Evolutionary conservation across 305 asterid species (phyloP).

Genomic region (Fraxinus latifolia): DNA sequence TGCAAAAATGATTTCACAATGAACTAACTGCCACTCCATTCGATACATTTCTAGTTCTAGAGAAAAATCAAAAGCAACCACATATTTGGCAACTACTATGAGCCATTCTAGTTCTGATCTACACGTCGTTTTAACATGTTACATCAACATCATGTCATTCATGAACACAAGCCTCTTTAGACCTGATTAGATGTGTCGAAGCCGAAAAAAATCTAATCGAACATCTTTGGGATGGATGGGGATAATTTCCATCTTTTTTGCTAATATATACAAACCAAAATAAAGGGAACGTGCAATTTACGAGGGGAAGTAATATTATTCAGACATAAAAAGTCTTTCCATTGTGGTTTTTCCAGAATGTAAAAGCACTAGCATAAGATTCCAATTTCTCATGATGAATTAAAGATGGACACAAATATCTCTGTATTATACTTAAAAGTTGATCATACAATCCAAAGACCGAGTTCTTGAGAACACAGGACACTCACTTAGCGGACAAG

Average conservation of each 20-base stretch:
- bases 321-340: background rate
- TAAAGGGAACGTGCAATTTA: background rate
- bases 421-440: background rate
- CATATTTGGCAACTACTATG: background rate
- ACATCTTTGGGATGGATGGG: background rate
- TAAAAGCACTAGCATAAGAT: background rate
- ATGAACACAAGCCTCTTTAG: background rate
- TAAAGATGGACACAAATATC: background rate
- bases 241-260: background rate
- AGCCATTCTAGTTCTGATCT: background rate
- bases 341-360: background rate
- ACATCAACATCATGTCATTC: background rate
- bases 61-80: background rate
- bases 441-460: background rate
- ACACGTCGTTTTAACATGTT: background rate
- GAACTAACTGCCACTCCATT: background rate
- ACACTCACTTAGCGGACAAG: background rate
- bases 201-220: background rate
- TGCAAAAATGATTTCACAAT: background rate
- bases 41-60: background rate
- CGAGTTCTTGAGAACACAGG: background rate
- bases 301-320: background rate
- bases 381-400: background rate
- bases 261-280: background rate
- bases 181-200: background rate